Evolutionary conservation across 768 basidiomycete species (phyloP), one percentile per base, ranked within the genome.

Genomic region (Lentinula boryana): DNA sequence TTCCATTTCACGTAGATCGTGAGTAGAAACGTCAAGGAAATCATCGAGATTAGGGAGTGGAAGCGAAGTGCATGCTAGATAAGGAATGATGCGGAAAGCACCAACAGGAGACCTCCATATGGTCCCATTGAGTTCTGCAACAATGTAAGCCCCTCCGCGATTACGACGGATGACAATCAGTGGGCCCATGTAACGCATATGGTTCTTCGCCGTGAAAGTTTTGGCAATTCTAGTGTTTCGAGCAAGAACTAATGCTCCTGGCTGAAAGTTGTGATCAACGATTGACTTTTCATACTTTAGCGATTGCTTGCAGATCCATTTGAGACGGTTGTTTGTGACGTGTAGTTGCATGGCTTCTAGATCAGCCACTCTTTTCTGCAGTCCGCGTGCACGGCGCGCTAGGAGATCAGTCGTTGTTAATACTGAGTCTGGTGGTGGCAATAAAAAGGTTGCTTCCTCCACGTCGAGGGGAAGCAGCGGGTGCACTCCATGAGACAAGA

Each of bases 121-220:
- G 0, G 71, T 52, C 0, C 74, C 71, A 51, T 74, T 71, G 4
- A 74, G 65, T 51, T 75, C 72, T 2, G 65, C 64, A 0, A 76
- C 60, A 5, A 71, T 63, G 41, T 74, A 76, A 1, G 71, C 68
- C 2, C 73, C 72, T 2, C 71, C 71, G 9, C 43, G 51, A 8
- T 69, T 72, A 5, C 65, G 63, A 12, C 62, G 33, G 5, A 76
- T 51, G 0, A 79, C 73, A 1, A 72, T 62, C 62, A 72, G 71
- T 0, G 76, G 77, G n/a, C 77, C 78, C 13, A 74, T 50, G 60
- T 77, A 80, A 2, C 72, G 57, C 0, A 70, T 68, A n/a, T 68
- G 68, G 1, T 69, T 70, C 56, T 77, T 78, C 1, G 63, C 46
- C 23, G 66, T 66, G 0, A 74, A 60, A 0, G 70, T 63, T 31